These are phyloP conservation scores for Cercospora sesami DNA, from an alignment of 2,329 filamentous ascomycete species.

Conservation along the genomic window DNA sequence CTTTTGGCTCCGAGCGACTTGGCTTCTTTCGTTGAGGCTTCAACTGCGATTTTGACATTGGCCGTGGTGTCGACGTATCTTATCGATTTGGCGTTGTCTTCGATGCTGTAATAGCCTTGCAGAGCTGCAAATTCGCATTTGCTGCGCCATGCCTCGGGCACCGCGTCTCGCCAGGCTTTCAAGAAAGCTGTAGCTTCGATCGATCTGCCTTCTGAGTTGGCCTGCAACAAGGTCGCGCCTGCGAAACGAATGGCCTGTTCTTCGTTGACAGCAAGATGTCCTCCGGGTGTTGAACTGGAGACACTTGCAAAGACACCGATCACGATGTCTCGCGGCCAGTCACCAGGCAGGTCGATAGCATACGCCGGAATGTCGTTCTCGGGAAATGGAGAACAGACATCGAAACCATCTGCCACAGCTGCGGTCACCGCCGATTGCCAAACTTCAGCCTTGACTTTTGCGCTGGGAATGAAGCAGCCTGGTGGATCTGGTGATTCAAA, in stretches of 20 bases:
- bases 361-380: constrained; percentile 25
- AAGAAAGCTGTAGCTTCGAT: constrained; percentile 37
- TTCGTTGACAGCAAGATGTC: constrained; percentile 35
- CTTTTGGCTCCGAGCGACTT: constrained; percentile 37
- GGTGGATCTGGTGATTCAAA: constrained; percentile 47
- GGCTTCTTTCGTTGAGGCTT: constrained; percentile 18
- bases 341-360: constrained; percentile 32
- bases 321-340: constrained; percentile 41
- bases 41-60: background rate
- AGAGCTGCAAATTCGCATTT: constrained; percentile 32
- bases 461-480: constrained; percentile 50
- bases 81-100: constrained; percentile 27
- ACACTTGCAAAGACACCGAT: constrained; percentile 40
- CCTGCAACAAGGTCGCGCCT: constrained; percentile 31
- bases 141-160: constrained; percentile 39
- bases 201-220: constrained; percentile 23
- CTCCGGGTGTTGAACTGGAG: constrained; percentile 20
- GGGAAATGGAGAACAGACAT: constrained; percentile 44
- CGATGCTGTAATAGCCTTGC: constrained; percentile 29
- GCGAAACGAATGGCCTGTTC: constrained; percentile 27
- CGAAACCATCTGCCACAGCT: constrained; percentile 44
- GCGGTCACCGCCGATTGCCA: constrained; percentile 51
- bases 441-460: constrained; percentile 48
- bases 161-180: constrained; percentile 40
- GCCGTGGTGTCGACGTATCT: constrained; percentile 23